Evolutionary conservation across 1,284 basidiomycete species (phyloP), one percentile per base, ranked within the genome.

Genomic region (Ceraceosorus guamensis): DNA sequence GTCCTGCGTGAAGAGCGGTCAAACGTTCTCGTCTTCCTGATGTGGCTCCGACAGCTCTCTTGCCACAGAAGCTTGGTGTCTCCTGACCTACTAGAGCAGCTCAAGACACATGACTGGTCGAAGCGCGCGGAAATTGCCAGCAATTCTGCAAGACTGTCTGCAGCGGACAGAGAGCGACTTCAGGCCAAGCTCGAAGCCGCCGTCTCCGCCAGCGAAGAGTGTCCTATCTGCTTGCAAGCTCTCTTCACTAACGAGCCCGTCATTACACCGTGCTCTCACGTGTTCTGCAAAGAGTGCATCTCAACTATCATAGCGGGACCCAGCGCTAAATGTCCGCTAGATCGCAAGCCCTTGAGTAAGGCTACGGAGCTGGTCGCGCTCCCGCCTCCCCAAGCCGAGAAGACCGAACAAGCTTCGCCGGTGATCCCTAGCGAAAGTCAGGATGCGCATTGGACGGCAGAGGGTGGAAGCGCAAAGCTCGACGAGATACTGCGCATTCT

Each of bases 171-270:
- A 37, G 53, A 61, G 5, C 81, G 81, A 24, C 77, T 91, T n/a
- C 84, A 88, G 68, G 77, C 72, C 11, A 76, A 83, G 37, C 81
- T 92, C 30, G 80, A 82, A 10, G 82, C 84, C 62, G 83, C 82
- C 0, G 83, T 91, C 24, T 87, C 88, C 66, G 88, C 91, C 62
- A 85, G 81, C 55, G 87, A 89, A 77, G 89, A 91, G 72, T 91
- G 89, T 48, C 67, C 77, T 3, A 81, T 91, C 46, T 91, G 88
- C 70, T 87, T 89, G 65, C 78, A 80, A 53, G 76, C 84, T 10
- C 68, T 86, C 8, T 8, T 16, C 5, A 37, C 8, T 4, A 37
- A 24, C 11, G 51, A 55, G 32, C 85, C 88, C 1, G 81, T 87
- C 47, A 90, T 91, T 64, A 89, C 89, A 0, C 79, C 80, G 51